Percentiles rank a stretch among this genome's conserved stretches.
phyloP scores from a whole-genome alignment of 2,329 filamentous ascomycete genomes.

The Aspergillus sp. region DNA sequence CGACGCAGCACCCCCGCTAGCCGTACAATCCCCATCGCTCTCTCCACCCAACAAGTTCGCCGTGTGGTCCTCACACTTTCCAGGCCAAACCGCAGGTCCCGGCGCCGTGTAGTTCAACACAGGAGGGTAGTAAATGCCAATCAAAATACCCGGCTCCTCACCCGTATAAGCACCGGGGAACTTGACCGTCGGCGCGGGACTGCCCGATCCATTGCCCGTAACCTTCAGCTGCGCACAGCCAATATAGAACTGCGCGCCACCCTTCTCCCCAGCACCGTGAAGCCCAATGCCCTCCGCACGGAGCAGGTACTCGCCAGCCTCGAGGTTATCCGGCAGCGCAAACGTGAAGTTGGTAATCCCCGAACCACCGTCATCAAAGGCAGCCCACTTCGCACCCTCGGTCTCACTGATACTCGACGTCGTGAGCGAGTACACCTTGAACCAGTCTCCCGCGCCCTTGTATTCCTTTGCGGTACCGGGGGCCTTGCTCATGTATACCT shows the following conservation, averaged over 20 bases:
- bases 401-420: too few relatives aligned
- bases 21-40: too few relatives aligned
- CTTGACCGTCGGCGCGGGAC: not conserved
- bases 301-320: conserved; percentile 7
- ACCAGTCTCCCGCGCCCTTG: too few relatives aligned
- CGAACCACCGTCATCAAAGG: too few relatives aligned
- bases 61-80: too few relatives aligned
- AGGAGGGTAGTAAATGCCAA: not conserved
- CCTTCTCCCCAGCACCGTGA: not conserved
- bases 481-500: conserved; percentile 10
- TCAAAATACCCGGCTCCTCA: too few relatives aligned
- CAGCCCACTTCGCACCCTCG: too few relatives aligned
- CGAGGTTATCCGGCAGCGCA: not conserved
- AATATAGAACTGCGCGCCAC: conserved; percentile 7
- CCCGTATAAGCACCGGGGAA: too few relatives aligned
- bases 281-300: conserved; percentile 6
- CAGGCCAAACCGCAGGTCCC: conserved; percentile 8
- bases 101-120: conserved; percentile 7
- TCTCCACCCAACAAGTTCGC: too few relatives aligned
- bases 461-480: not conserved
- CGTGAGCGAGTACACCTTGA: too few relatives aligned
- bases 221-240: conserved; percentile 10
- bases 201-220: not conserved
- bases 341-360: not conserved
- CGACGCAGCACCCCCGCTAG: too few relatives aligned